Evolutionary conservation across 1,284 basidiomycete species (phyloP).

Genomic region (Sphagnurus paluster): DNA sequence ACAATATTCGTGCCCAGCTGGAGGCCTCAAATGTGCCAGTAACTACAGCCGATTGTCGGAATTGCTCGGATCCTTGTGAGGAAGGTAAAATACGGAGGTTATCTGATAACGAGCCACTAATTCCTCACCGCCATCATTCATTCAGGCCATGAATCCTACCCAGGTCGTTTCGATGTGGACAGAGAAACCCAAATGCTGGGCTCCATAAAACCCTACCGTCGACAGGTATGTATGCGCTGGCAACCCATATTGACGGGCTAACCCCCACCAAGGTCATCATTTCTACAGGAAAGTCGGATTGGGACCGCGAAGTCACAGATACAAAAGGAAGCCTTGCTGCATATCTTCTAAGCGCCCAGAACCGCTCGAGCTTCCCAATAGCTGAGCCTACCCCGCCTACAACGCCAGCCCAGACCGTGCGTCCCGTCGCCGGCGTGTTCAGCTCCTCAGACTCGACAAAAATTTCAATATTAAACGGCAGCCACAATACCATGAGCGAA

Average conservation of each 20-base stretch:
- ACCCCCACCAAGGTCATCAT: constrained; percentile 64
- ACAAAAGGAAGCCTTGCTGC: constrained; percentile 68
- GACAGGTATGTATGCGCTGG: constrained; percentile 57
- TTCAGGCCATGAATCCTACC: constrained; percentile 72
- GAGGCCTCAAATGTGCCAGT: constrained; percentile 64
- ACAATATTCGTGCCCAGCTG: constrained; percentile 40
- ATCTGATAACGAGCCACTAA: constrained; percentile 31
- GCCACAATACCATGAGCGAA: constrained; percentile 65
- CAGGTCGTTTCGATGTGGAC: constrained; percentile 72
- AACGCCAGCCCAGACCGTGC: constrained; percentile 27
- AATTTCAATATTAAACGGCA: constrained; percentile 80
- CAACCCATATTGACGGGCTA: constrained; percentile 6
- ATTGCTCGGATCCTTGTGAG: constrained; percentile 79
- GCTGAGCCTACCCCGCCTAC: constrained; percentile 20
- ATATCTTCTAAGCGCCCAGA: constrained; percentile 47
- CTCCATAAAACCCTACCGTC: constrained; percentile 77
- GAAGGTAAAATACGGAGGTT: constrained; percentile 43
- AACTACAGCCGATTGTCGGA: constrained; percentile 67
- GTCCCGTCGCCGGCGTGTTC: constrained; percentile 55
- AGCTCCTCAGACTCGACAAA: constrained; percentile 50
- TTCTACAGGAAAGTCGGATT: constrained; percentile 87
- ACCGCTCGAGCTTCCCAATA: constrained; percentile 25
- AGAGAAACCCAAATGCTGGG: constrained; percentile 80
- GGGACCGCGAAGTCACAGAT: constrained; percentile 76
- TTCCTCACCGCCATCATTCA: constrained; percentile 19